Evolutionary conservation across 2,329 filamentous ascomycete species (phyloP), one percentile per base, ranked within the genome.

Genomic region (Aspergillus pseudoviridinutans): DNA sequence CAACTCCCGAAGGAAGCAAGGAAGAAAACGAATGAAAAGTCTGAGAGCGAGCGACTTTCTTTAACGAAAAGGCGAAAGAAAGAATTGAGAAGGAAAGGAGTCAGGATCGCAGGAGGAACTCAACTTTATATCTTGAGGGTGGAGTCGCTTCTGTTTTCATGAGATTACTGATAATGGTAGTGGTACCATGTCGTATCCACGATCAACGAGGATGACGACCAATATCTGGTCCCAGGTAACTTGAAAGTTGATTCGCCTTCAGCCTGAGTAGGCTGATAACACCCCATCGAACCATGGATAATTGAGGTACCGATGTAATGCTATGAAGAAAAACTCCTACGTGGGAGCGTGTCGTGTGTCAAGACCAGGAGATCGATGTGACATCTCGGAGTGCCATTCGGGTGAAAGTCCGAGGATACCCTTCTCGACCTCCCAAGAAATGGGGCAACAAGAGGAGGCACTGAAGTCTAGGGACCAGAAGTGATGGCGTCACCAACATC

Each of bases 341-440:
- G 56, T 53, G 58, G 29, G 25, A 17, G 24, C 38, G 47, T 50
- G 17, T 54, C 29, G 20, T 44, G 38, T 52, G 57, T 46, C 49
- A 52, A 61, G 56, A 57, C 10, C 28, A 9, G 49, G 58, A 65
- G 62, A 65, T 58, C 59, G 65, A 63, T 66, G 70, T 71, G 58
- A 70, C 69, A 69, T 68, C 50, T 44, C 55, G 59, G 50, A 58
- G 68, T 68, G 60, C 62, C 66, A 70, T 71, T 61, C 51, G 51
- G 49, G 53, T 55, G 29, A 55, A 38, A 41, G 55, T 49, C 56
- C 61, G 52, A 62, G 52, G 55, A 29, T 58, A 51, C 47, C 58
- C 58, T 61, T 56, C 28, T 50, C 20, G 54, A 28, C 28, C 57
- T 57, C 47, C 27, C 38, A 47, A 20, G 53, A 27, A 7, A 41